Conservation (phyloP, 192 early-diverging fungal genomes). For the Coemansia sp. region DNA sequence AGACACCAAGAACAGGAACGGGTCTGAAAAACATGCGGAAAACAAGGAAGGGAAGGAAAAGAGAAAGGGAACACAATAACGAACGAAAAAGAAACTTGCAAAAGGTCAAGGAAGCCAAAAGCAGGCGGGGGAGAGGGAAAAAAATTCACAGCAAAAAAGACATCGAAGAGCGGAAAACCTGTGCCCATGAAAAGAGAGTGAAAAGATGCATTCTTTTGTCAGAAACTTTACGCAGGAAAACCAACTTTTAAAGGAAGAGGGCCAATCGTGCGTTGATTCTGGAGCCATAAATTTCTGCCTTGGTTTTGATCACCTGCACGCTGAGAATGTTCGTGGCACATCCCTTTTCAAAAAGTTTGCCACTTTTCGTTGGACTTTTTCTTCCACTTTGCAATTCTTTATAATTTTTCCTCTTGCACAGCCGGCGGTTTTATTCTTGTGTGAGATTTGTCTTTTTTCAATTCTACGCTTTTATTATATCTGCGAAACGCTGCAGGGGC, state of each 20-base stretch:
- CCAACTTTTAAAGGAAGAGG: too few species aligned
- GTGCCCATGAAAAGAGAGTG: not conserved
- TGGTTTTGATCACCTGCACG: too few species aligned
- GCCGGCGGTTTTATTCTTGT: not conserved
- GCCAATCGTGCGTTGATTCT: not conserved
- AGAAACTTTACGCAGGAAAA: not conserved
- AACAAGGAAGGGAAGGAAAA: not conserved
- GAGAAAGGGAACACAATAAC: not conserved
- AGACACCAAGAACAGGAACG: constrained; percentile 1
- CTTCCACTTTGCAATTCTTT: not conserved
- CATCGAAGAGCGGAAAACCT: not conserved
- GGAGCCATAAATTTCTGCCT: not conserved
- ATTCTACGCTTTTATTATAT: not conserved
- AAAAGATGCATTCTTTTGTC: not conserved
- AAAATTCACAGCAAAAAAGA: not conserved
- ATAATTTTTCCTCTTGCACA: not conserved
- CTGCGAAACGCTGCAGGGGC: not conserved
- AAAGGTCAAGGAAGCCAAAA: too few species aligned
- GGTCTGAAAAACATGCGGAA: not conserved
- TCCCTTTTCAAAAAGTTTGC: too few species aligned
- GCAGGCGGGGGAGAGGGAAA: not conserved
- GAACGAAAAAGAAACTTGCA: not conserved
- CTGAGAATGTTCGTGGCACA: not conserved
- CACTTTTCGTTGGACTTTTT: not conserved
- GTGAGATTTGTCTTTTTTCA: not conserved